Conservation (phyloP, 805 yeast species). For the Zygosaccharomyces bisporus region DNA sequence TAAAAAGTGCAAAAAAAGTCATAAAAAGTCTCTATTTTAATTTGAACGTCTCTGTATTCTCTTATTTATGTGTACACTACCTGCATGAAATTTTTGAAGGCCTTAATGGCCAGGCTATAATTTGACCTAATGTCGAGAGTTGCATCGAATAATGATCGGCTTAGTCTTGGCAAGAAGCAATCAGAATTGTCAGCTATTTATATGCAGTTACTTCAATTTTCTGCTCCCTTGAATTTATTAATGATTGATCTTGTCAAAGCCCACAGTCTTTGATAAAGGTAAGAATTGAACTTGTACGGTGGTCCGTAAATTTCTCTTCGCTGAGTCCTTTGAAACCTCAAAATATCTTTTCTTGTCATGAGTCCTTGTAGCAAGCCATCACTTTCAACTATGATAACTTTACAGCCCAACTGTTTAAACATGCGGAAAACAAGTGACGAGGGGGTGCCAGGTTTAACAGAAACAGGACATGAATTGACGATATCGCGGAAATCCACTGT, state of each 20-base stretch:
- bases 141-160: not conserved
- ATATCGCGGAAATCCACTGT: slow-evolving; percentile 29
- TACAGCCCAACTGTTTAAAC: slow-evolving; percentile 77
- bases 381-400: slow-evolving; percentile 62
- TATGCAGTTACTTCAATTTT: not conserved
- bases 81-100: no score
- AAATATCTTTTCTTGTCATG: slow-evolving; percentile 80
- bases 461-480: slow-evolving; percentile 55
- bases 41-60: not conserved
- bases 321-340: slow-evolving; percentile 51
- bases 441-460: slow-evolving; percentile 50
- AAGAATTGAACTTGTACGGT: slow-evolving; percentile 22
- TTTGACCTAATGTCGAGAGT: no score
- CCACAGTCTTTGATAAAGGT: slow-evolving; percentile 27
- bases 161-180: no score
- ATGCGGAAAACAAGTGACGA: slow-evolving; percentile 61
- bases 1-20: not conserved
- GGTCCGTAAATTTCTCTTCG: slow-evolving; percentile 32
- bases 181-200: not conserved
- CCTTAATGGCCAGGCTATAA: no score
- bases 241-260: slow-evolving; percentile 20
- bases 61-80: slow-evolving; percentile 7
- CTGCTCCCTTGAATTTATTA: slow-evolving; percentile 11
- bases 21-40: not conserved
- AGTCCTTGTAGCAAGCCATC: slow-evolving; percentile 64